A percentile compares a stretch with the other conserved stretches of the same genome.
Conservation (phyloP, 2,329 filamentous ascomycete species). For the Zymoseptoria tritici region DNA sequence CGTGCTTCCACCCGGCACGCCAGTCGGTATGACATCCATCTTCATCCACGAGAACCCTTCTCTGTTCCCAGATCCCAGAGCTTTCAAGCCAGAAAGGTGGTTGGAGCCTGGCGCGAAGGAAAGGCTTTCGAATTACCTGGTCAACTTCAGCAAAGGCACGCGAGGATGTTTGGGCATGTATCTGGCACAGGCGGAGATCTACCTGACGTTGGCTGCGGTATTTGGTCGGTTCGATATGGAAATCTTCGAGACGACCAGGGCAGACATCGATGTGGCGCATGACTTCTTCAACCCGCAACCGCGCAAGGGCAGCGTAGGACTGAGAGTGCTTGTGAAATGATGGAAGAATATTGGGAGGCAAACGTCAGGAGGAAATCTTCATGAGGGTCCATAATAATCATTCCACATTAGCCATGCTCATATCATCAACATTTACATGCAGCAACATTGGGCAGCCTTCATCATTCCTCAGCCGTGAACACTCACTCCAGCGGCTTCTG, state of each 20-base stretch:
- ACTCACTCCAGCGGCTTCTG: conserved; percentile 3
- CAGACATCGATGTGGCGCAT: conserved; percentile 14
- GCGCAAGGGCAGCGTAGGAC: neutral
- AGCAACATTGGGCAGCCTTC: neutral
- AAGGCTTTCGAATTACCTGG: conserved; percentile 23
- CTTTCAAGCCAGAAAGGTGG: conserved; percentile 32
- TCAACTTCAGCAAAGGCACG: conserved; percentile 32
- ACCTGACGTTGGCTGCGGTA: conserved; percentile 14
- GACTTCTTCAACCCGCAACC: conserved; percentile 5
- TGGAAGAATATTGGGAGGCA: neutral
- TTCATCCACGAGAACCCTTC: conserved; percentile 28
- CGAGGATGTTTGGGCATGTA: conserved; percentile 26
- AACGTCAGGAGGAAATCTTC: neutral
- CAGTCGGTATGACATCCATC: conserved; percentile 26
- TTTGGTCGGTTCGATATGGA: conserved; percentile 17
- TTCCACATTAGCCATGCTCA: neutral
- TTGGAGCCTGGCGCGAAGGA: conserved; percentile 10
- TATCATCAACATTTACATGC: neutral
- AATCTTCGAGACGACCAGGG: conserved; percentile 14
- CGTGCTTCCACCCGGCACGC: conserved; percentile 20
- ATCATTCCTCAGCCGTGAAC: neutral
- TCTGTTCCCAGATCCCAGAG: conserved; percentile 26
- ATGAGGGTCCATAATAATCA: neutral
- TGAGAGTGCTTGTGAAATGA: conserved; percentile 3
- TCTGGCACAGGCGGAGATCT: conserved; percentile 23